Conservation (phyloP, 2,329 filamentous ascomycete species). For the Laburnicola sp. region DNA sequence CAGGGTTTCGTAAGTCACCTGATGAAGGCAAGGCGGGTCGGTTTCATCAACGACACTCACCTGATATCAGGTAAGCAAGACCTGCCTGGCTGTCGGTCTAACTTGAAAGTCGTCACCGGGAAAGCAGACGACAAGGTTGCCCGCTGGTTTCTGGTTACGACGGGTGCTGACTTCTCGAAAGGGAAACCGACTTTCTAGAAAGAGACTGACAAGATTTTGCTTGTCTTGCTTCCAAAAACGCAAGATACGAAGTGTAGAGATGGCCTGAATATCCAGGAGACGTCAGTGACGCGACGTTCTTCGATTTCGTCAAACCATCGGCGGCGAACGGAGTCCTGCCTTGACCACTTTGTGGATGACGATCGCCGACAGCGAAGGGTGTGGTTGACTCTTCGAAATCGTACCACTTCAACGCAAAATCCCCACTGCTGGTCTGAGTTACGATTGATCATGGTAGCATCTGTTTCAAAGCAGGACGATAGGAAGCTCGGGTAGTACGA, state of each 20-base stretch:
- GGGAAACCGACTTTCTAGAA: neutral
- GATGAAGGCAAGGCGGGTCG: neutral
- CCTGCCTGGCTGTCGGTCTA: too few relatives aligned
- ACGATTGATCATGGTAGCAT: neutral
- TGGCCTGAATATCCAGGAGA: too few relatives aligned
- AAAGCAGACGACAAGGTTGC: too few relatives aligned
- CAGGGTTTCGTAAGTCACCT: neutral
- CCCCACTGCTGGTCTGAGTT: neutral
- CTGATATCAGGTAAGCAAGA: too few relatives aligned
- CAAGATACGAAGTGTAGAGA: neutral
- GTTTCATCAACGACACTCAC: neutral
- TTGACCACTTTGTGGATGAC: neutral
- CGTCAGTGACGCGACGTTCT: too few relatives aligned
- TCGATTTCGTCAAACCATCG: too few relatives aligned
- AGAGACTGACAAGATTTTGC: neutral
- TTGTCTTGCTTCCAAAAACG: neutral
- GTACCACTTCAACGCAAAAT: neutral
- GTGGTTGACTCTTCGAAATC: neutral
- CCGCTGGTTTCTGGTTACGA: too few relatives aligned
- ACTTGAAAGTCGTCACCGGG: too few relatives aligned
- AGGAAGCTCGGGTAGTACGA: constrained; percentile 4
- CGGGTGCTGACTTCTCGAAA: neutral
- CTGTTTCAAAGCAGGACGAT: neutral
- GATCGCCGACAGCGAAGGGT: neutral
- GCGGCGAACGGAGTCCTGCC: too few relatives aligned